Percentiles rank a stretch among this genome's conserved stretches.
These are phyloP conservation scores for Sporothrix luriei DNA, from an alignment of 2,329 filamentous ascomycete species.

Conservation along the genomic window DNA sequence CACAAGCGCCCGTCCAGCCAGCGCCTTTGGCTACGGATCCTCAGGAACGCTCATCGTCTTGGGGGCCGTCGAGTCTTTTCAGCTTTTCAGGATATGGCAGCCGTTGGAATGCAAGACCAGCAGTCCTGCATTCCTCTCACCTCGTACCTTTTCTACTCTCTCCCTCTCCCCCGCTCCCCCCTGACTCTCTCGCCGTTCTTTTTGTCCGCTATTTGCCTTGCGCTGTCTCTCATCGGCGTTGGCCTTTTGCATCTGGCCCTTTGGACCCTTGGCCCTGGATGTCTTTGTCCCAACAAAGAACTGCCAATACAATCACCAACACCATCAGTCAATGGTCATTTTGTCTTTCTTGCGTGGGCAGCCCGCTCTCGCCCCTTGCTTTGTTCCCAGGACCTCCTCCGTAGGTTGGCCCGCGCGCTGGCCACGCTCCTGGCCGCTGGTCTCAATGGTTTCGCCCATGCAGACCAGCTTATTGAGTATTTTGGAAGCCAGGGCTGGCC, in stretches of 20 bases:
- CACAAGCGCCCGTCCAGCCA: conserved; percentile 16
- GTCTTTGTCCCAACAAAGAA: conserved; percentile 15
- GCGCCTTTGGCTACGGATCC: background rate
- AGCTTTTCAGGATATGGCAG: conserved; percentile 14
- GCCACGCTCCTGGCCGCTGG: conserved; percentile 5
- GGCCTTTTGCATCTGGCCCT: background rate
- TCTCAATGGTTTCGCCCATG: background rate
- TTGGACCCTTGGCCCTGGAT: conserved; percentile 21
- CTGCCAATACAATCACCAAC: background rate
- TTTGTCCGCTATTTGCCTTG: background rate
- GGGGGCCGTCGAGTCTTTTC: background rate
- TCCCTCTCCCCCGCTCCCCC: background rate
- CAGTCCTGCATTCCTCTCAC: conserved; percentile 18
- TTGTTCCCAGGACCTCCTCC: background rate
- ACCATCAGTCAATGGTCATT: background rate
- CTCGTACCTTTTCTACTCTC: background rate
- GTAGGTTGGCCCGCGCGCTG: conserved; percentile 16
- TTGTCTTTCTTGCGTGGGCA: conserved; percentile 10
- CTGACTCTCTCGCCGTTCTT: background rate
- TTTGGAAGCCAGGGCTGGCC: background rate
- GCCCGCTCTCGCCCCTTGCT: background rate
- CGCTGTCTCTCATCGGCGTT: background rate
- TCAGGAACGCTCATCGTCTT: conserved; percentile 15
- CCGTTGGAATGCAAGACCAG: conserved; percentile 21
- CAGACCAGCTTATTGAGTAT: conserved; percentile 4